phyloP scores from a whole-genome alignment of 345 rosid genomes.

The Camelina laxa region DNA sequence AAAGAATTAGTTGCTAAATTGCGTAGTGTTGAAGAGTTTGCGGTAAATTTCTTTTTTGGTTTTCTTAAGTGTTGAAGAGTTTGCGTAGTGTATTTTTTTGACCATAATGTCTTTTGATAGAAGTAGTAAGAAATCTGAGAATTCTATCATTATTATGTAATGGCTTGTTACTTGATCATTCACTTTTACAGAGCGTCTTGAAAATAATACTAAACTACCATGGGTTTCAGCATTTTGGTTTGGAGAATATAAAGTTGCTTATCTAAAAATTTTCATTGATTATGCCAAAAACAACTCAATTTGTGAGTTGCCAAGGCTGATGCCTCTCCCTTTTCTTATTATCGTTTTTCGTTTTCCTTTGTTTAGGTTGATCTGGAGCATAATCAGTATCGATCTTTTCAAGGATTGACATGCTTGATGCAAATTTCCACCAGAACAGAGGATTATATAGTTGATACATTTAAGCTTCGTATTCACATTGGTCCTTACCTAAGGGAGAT shows the following conservation, averaged over 20 bases:
- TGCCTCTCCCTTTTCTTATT: conserved; percentile 20
- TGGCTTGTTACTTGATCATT: conserved; percentile 13
- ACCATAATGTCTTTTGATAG: conserved; percentile 21
- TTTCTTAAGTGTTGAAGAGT: conserved; percentile 50
- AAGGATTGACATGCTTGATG: conserved; percentile 98
- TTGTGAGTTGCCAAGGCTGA: conserved; percentile 21
- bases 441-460: conserved; percentile 85
- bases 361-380: conserved; percentile 96
- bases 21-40: conserved; percentile 74
- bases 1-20: conserved; percentile 79
- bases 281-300: not conserved
- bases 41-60: conserved; percentile 55
- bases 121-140: conserved; percentile 17
- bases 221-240: conserved; percentile 18
- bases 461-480: conserved; percentile 82
- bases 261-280: not conserved
- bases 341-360: conserved; percentile 25
- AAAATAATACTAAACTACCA: conserved; percentile 11
- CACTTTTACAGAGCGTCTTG: conserved; percentile 3
- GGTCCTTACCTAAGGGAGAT: conserved; percentile 94
- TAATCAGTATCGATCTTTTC: conserved; percentile 95
- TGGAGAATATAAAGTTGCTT: not conserved
- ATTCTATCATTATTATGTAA: conserved; percentile 12
- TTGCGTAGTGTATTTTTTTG: conserved; percentile 50
- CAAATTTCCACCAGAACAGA: conserved; percentile 97